Evolutionary conservation across 371 early-diverging fungal genomes (phyloP), one percentile per base, ranked within the genome.

Genomic region (Mortierella sp.): DNA sequence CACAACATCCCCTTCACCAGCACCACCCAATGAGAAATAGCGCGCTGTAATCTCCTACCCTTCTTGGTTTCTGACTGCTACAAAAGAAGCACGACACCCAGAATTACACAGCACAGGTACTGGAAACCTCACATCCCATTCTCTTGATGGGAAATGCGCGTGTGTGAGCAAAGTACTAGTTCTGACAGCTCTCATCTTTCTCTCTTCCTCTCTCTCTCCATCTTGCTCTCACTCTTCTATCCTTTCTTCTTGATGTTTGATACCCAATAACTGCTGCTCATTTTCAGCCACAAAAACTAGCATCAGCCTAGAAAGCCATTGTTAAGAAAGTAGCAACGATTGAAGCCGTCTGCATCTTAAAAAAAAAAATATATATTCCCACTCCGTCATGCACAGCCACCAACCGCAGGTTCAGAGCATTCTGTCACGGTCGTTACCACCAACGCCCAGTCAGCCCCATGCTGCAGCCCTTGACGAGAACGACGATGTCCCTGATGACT

Each of bases 401-500:
- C 72, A 75, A 26, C 61, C 59, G 23, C 66, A 61, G 51, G 66
- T 64, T 31, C 66, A 54, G 61, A 78, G 78, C 66, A 72, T 69
- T 57, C 71, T 80, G 23, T 80, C 80, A 43, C 56, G 66, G 54
- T 80, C 80, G 6, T 57, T 80, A 22, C 80, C 80, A 23, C 80
- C 80, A 10, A 82, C 72, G 53, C 83, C 70, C 35, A 85, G 64
- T 54, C 68, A 60, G 77, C 82, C 56, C 58, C 76, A 66, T 29
- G 57, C 77, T 26, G 80, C 86, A 26, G 84, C 43, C 45, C 53
- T 55, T 37, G 17, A 71, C 61, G 70, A 70, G n/a, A 28, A 22
- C 42, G 86, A 87, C 65, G 84, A 85, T 28, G 87, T 84, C 17
- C 61, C 80, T 15, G 76, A 83, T 34, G 80, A 83, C 45, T 83